phyloP scores from a whole-genome alignment of 495 filamentous ascomycete genomes.

The Penicillium cinerascens region DNA sequence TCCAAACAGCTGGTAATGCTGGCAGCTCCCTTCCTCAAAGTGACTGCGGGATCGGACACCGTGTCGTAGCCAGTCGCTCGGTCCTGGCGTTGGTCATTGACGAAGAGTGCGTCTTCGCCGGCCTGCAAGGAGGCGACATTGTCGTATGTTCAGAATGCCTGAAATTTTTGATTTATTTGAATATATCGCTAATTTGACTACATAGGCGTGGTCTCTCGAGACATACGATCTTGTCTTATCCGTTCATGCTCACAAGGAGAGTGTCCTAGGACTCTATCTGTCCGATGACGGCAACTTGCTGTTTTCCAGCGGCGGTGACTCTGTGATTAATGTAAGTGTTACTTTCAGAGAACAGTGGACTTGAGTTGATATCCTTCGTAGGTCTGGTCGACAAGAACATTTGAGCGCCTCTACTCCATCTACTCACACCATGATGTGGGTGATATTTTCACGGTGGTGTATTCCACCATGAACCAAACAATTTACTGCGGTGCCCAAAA shows the following conservation, averaged over 20 bases:
- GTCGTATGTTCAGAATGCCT: slow-evolving; percentile 46
- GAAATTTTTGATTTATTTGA: not conserved
- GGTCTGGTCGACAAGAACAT: slow-evolving; percentile 64
- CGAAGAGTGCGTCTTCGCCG: slow-evolving; percentile 59
- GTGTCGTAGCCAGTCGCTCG: slow-evolving; percentile 45
- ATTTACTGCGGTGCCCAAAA: slow-evolving; percentile 94
- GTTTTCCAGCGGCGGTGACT: slow-evolving; percentile 91
- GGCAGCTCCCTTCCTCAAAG: slow-evolving; percentile 14
- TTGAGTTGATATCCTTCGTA: slow-evolving; percentile 26
- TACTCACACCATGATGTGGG: slow-evolving; percentile 94
- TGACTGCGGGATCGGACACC: slow-evolving; percentile 46
- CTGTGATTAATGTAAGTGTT: slow-evolving; percentile 76
- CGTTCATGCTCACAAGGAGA: slow-evolving; percentile 83
- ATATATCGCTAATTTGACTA: slow-evolving; percentile 10
- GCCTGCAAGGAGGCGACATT: slow-evolving; percentile 89
- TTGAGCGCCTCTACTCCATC: slow-evolving; percentile 75
- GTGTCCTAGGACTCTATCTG: slow-evolving; percentile 80
- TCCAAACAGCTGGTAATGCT: slow-evolving; percentile 6
- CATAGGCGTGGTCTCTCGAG: slow-evolving; percentile 75
- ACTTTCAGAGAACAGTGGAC: not conserved
- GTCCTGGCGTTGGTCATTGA: slow-evolving; percentile 46
- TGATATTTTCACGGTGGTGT: slow-evolving; percentile 89
- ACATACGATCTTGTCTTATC: slow-evolving; percentile 74
- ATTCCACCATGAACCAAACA: slow-evolving; percentile 71
- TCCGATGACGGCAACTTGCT: slow-evolving; percentile 70